These are phyloP conservation scores for Lactarius akahatsu DNA, from an alignment of 768 basidiomycete genomes.

Conservation along the genomic window DNA sequence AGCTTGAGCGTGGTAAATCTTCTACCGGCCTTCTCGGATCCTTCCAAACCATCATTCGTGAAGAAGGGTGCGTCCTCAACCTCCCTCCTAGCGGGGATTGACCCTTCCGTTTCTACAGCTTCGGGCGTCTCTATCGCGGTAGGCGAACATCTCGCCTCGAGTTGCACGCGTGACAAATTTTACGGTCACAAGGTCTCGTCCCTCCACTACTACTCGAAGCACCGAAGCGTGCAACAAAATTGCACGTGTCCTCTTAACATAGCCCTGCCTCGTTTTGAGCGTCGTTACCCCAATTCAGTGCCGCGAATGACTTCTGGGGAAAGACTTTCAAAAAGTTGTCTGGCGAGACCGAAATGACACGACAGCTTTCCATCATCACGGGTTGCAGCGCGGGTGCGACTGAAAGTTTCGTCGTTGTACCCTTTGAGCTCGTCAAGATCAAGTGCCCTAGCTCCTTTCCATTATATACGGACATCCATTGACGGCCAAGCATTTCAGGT, in stretches of 20 bases:
- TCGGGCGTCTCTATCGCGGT: constrained; percentile 88
- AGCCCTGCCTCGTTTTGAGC: constrained; percentile 19
- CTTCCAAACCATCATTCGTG: constrained; percentile 75
- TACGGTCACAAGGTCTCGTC: constrained; percentile 62
- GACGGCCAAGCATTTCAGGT: constrained; percentile 39
- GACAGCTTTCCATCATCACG: constrained; percentile 81
- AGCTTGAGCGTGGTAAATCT: constrained; percentile 84
- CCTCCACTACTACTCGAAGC: constrained; percentile 95
- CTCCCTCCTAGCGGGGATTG: constrained; percentile 22
- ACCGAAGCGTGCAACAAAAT: constrained; percentile 97
- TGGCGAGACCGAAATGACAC: constrained; percentile 85
- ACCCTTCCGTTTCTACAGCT: constrained; percentile 41
- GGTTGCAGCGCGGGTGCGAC: constrained; percentile 95
- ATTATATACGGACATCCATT: background rate
- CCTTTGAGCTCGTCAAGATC: constrained; percentile 95
- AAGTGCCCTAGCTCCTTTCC: constrained; percentile 44
- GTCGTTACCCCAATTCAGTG: constrained; percentile 34
- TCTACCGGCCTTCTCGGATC: constrained; percentile 77
- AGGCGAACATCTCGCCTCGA: constrained; percentile 17
- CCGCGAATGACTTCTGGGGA: constrained; percentile 96
- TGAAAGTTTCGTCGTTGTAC: constrained; percentile 92
- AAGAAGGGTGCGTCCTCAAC: constrained; percentile 77
- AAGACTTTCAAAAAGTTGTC: constrained; percentile 61
- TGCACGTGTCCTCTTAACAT: constrained; percentile 47
- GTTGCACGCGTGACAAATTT: constrained; percentile 1